Evolutionary conservation across 2,329 filamentous ascomycete genomes (phyloP), one percentile per base, ranked within the genome.

Genomic region (Paecilomyces niveus): DNA sequence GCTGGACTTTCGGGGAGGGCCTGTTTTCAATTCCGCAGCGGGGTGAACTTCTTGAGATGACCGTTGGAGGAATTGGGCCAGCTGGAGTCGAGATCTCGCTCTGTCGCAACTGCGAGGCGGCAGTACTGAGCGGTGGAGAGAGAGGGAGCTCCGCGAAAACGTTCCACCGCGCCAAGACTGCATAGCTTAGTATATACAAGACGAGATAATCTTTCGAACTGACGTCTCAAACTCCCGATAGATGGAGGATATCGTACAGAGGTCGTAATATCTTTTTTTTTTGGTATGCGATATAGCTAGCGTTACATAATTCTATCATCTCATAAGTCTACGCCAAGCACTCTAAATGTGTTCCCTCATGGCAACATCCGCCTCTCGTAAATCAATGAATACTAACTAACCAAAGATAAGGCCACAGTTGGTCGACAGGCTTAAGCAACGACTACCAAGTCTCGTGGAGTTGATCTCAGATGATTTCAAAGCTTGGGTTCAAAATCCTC

Each of bases 401-500:
- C 26, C 26, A 29, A 29, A 29, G 26, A 29, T 29, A 29, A 29
- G 26, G 7, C 26, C 26, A 29, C 26, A 7, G 24, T 26, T 26
- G 24, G 24, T 26, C 24, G 24, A 26, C 24, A 26, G 3, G 24
- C 24, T 26, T 26, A 5, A 26, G 24, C 35, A 45, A 45, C 18
- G 15, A 15, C 15, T 5, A n/a, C 15, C 5, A 45, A 2, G 15
- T 6, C 26, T 45, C 39, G n/a, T 45, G 5, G 13, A 45, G 5
- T 9, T 9, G 21, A 7, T 13, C 15, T 45, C 70, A 1, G 66
- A 54, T 54, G 7, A n/a, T 18, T 10, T 81, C 72, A 93, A 58
- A 97, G 81, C 78, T 97, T 97, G 13, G 89, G 78, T 62, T 90
- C 90, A 60, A 87, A 80, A 60, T 97, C 93, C 71, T 96, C 89